Base-by-base conservation (phyloP, 108 stramenopile genomes). In the Pseudonitzschia pungens region DNA sequence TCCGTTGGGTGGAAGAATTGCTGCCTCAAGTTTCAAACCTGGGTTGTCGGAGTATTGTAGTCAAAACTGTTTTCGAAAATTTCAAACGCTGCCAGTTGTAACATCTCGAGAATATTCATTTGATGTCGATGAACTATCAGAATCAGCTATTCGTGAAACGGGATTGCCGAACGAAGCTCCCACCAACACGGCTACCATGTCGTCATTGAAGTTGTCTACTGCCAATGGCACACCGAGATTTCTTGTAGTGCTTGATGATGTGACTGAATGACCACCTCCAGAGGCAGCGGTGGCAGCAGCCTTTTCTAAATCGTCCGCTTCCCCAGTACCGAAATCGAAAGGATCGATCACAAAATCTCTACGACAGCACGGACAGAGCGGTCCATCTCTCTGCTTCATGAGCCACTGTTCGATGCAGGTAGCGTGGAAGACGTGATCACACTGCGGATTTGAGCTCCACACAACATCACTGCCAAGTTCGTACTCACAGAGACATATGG, bases 331-430 rank as follows among this genome's bases (percentile, higher is more conserved):
- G 28, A 63, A 68, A 71, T 82, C 77, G 29, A 64, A 75, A 18
- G 86, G 86, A 63, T 86, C 86, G 45, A 88, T 55, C 33, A 93
- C 81, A 73, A 94, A 94, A 59, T 90, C 84, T 65, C 86, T 75
- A 56, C 93, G 82, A 79, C 93, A 94, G 74, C 90, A 92, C 0
- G 93, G 93, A 77, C 93, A 94, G 8, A 86, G 20, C 15, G 84
- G 85, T 32, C 78, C 81, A 21, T 78, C 83, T 54, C 84, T 70
- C 58, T 83, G 79, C 53, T 84, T 83, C 68, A 84, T 75, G 4
- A 94, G 55, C 93, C 93, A 94, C 67, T 87, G 58, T 66, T 88
- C 73, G 21, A 92, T 90, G 70, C 93, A 94, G n/a, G 84, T 78
- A 15, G 70, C 70, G 72, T 94, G 93, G 70, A 87, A 94, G 1